Evolutionary conservation across 2,329 filamentous ascomycete species (phyloP).

Genomic region (Fusarium sarcochroum): DNA sequence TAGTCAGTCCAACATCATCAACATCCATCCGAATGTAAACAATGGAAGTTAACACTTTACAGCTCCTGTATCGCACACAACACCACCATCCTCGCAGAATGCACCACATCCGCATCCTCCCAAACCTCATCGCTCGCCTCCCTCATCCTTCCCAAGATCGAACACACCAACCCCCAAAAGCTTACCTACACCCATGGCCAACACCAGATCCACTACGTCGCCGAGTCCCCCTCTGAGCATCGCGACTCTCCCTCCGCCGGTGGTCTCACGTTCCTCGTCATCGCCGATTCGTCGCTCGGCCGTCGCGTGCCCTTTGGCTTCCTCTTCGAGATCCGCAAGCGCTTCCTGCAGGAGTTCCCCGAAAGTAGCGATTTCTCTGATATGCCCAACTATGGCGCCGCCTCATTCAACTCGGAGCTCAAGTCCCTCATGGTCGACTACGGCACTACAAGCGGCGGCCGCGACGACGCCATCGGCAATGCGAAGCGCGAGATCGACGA

Average conservation of each 20-base stretch:
- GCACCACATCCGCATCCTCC: constrained; percentile 86
- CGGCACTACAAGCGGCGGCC: constrained; percentile 81
- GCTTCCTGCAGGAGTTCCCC: constrained; percentile 82
- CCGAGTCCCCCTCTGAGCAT: constrained; percentile 81
- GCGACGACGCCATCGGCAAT: constrained; percentile 85
- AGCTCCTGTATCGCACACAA: constrained; percentile 96
- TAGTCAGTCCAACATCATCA: constrained; percentile 68
- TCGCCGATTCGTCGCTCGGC: constrained; percentile 84
- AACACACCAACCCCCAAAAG: constrained; percentile 84
- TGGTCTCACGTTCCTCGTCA: constrained; percentile 91
- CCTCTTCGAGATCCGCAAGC: constrained; percentile 89
- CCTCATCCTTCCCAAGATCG: constrained; percentile 95
- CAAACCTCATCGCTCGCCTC: constrained; percentile 90
- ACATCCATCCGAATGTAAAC: neutral
- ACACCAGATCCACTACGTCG: constrained; percentile 96
- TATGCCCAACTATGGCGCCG: constrained; percentile 91
- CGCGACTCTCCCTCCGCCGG: constrained; percentile 73
- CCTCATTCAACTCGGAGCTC: constrained; percentile 85
- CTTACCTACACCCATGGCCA: constrained; percentile 93
- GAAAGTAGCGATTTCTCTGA: constrained; percentile 78
- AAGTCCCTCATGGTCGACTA: constrained; percentile 85
- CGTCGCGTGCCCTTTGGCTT: constrained; percentile 94
- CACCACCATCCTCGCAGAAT: constrained; percentile 92
- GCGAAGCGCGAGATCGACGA: constrained; percentile 93
- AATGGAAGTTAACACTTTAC: constrained; percentile 21